phyloP scores from a whole-genome alignment of 1,139 yeast species.

The Tardiomyces depauwii region DNA sequence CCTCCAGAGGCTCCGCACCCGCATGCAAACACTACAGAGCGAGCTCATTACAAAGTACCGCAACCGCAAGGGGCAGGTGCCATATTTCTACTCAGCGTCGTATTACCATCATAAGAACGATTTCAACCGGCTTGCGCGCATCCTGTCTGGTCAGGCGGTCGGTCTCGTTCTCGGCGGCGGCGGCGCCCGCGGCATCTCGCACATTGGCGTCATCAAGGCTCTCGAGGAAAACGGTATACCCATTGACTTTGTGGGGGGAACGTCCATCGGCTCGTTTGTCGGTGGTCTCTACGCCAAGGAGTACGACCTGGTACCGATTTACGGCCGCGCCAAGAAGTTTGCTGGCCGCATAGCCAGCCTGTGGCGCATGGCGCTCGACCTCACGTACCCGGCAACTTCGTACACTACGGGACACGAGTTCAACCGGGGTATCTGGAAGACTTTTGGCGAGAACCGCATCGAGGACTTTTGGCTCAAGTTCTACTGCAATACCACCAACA shows the following conservation, averaged over 20 bases:
- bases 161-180: slow-evolving; percentile 96
- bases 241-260: slow-evolving; percentile 88
- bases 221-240: slow-evolving; percentile 93
- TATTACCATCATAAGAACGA: slow-evolving; percentile 66
- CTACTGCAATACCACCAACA: slow-evolving; percentile 89
- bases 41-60: slow-evolving; percentile 25
- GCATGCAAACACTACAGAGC: slow-evolving; percentile 24
- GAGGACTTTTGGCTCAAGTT: slow-evolving; percentile 94
- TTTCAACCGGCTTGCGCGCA: slow-evolving; percentile 77
- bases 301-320: slow-evolving; percentile 80
- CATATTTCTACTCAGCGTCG: slow-evolving; percentile 29
- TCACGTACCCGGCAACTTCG: slow-evolving; percentile 89
- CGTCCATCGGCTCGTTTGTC: slow-evolving; percentile 90
- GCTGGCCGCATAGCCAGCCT: slow-evolving; percentile 70
- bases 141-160: slow-evolving; percentile 84
- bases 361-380: slow-evolving; percentile 76
- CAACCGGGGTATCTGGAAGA: slow-evolving; percentile 93
- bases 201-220: slow-evolving; percentile 84
- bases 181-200: slow-evolving; percentile 92
- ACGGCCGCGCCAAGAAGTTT: slow-evolving; percentile 82
- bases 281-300: slow-evolving; percentile 94
- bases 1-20: background rate
- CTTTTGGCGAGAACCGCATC: slow-evolving; percentile 82
- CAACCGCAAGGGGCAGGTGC: slow-evolving; percentile 16
- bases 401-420: slow-evolving; percentile 96